Evolutionary conservation across 352 stramenopile species (phyloP), one percentile per base, ranked within the genome.

Genomic region (Pythium dissotocum): DNA sequence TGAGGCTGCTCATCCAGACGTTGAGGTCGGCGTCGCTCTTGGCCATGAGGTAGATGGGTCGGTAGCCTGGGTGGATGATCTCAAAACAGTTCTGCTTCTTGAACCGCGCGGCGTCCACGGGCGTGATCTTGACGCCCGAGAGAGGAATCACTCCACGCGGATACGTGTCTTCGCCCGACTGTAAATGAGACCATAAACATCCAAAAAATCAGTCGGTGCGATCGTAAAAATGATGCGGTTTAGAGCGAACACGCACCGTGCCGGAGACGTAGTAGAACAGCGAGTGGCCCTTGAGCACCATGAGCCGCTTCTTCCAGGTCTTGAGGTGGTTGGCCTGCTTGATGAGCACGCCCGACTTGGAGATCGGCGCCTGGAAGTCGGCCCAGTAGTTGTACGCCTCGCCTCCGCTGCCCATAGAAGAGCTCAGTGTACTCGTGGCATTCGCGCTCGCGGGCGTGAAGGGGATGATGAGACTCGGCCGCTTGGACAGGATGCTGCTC

Each of bases 311-410:
- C 67, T 95, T 95, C 87, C 87, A 95, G 53, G 87, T 95, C 72
- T 95, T 95, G 52, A 95, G 89, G 70, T 95, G 87, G 63, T 95
- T 93, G 2, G 85, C 86, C 72, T 95, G 87, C 53, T 95, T 95
- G 64, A 93, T 92, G 21, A 95, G 77, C 68, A 95, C 87, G 42
- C 87, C 86, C 26, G 83, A 91, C 76, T 93, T 91, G 58, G 85
- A 87, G 57, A 91, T 91, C 26, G 83, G 83, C 59, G 85, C 84
- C 67, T 93, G 85, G 65, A 93, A 93, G 74, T 93, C 85, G 44
- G 88, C 79, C 58, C 89, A 61, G 67, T 93, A 93, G 58, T 69
- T 80, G 62, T 76, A 70, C 6, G 63, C 58, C 21, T 83, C 77
- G 16, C 76, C 68, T 53, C 70, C 72, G 38, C 69, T 38, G n/a